Percentiles rank a stretch among this genome's conserved stretches.
These are phyloP conservation scores for Axilococcus clingmanii DNA, from an alignment of 139 green algal genomes.

Conservation along the genomic window DNA sequence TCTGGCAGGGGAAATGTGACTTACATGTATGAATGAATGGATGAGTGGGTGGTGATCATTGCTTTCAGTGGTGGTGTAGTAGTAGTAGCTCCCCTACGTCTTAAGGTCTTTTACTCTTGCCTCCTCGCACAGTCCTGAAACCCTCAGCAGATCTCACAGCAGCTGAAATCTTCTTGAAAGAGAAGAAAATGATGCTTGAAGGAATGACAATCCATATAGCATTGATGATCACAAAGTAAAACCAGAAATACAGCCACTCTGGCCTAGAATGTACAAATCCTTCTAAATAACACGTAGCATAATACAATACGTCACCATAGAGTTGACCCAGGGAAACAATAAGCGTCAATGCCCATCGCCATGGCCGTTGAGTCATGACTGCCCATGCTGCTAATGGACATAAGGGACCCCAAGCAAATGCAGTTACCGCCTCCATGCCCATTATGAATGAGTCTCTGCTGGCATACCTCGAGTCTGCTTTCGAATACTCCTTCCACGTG, in stretches of 20 bases:
- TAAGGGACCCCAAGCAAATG: conserved; percentile 63
- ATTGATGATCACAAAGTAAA: conserved; percentile 77
- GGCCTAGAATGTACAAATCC: conserved; percentile 45
- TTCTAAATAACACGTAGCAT: conserved; percentile 62
- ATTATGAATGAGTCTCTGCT: conserved; percentile 76
- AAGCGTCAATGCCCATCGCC: conserved; percentile 52
- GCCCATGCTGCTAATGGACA: conserved; percentile 57
- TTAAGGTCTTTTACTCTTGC: no score
- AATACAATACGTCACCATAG: conserved; percentile 88
- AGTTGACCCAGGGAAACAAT: conserved; percentile 75
- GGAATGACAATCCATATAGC: conserved; percentile 62
- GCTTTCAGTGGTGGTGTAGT: not conserved
- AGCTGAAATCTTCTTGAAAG: conserved; percentile 2
- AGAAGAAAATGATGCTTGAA: conserved; percentile 20
- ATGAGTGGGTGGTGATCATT: no score
- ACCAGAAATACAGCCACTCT: conserved; percentile 83
- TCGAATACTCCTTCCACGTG: conserved; percentile 89
- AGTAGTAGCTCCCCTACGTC: no score
- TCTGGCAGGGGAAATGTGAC: conserved; percentile 76
- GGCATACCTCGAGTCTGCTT: conserved; percentile 80
- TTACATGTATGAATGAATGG: not conserved
- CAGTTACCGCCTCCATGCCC: conserved; percentile 73
- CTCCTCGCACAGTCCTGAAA: no score
- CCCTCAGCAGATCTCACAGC: no score
- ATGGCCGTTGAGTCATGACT: conserved; percentile 36